Base-by-base conservation (phyloP, 2,329 filamentous ascomycete genomes). In the Coccinonectria pachysandricola region DNA sequence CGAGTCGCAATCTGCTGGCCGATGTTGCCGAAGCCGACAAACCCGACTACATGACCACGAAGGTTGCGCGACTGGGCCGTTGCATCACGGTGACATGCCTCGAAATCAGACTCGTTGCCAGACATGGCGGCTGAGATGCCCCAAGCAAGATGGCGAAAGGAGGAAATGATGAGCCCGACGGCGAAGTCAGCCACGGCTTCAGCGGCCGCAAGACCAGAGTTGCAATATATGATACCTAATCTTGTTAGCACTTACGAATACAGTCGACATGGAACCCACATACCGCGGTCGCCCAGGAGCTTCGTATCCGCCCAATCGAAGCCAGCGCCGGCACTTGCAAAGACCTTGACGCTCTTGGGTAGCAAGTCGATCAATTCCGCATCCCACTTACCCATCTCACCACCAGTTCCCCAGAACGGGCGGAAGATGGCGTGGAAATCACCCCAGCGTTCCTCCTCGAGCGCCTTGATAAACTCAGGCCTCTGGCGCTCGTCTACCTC, bases 101-200 rank as follows among this genome's bases (percentile, higher is more conserved):
- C 49, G 48, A 81, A 83, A 14, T 40, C 17, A 0, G 39, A 28
- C 3, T 52, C 31, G 8, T 56, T 39, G 0, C 47, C 36, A 0
- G 59, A 44, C 3, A 63, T 50, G 0, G 75, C 75, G 2, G 74
- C 70, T 2, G 60, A 46, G 26, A 71, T 65, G 35, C 68, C 76
- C 70, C 76, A 82, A 2, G 71, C 63, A 8, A 85, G 65, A 23
- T 71, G 64, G 26, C 79, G 74, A 57, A 83, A 85, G 9, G 71
- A 74, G 7, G 70, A 68, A 25, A 86, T 68, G 39, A 85, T 70
- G 40, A 79, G 66, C 43, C 74, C 75, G 20, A 82, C 61, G 11
- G 76, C 72, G 35, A 80, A 72, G 50, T 85, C 80, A 26, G 79
- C 78, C 2, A 84, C 79, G 4, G 78, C 72, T 43, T 85, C 79